These are phyloP conservation scores for Neofusicoccum kwambonambiense DNA, from an alignment of 2,329 filamentous ascomycete species.

Conservation along the genomic window DNA sequence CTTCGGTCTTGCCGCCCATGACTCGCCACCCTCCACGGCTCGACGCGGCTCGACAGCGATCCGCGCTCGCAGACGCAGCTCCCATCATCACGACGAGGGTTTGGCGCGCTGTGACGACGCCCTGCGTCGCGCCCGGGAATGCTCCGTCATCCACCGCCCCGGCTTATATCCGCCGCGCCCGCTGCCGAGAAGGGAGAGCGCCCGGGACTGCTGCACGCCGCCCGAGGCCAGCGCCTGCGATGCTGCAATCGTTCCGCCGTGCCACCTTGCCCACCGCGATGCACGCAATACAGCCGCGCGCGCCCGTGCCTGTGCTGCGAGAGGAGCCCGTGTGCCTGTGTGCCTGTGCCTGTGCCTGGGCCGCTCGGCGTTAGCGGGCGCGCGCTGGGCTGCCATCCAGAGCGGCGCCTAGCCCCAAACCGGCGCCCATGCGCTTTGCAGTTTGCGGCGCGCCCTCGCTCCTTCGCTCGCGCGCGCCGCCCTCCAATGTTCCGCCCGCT, in stretches of 20 bases:
- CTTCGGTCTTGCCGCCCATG: neutral
- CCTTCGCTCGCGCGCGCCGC: slow-evolving; percentile 2
- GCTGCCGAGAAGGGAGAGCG: neutral
- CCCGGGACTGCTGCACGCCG: neutral
- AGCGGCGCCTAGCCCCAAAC: slow-evolving; percentile 1
- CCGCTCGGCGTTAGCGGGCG: slow-evolving; percentile 4
- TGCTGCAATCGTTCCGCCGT: slow-evolving; percentile 3
- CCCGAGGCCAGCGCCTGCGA: neutral
- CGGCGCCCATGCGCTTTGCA: slow-evolving; percentile 6
- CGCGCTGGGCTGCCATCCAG: neutral
- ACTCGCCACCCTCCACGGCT: slow-evolving; percentile 11
- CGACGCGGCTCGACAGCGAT: slow-evolving; percentile 8
- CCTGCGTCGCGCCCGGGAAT: neutral
- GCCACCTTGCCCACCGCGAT: slow-evolving; percentile 2
- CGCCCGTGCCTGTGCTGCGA: too few relatives aligned
- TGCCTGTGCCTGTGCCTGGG: slow-evolving; percentile 3
- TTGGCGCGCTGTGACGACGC: slow-evolving; percentile 2
- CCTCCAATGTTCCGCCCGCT: neutral
- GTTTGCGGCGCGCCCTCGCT: neutral
- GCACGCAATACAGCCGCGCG: slow-evolving; percentile 7
- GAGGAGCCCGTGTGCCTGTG: neutral
- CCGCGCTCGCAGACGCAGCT: slow-evolving; percentile 7
- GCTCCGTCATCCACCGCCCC: neutral
- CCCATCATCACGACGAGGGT: slow-evolving; percentile 6
- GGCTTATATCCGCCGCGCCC: slow-evolving; percentile 9